Evolutionary conservation across 2,329 filamentous ascomycete species (phyloP), one percentile per base, ranked within the genome.

Genomic region (Aspergillus novofumigatus): DNA sequence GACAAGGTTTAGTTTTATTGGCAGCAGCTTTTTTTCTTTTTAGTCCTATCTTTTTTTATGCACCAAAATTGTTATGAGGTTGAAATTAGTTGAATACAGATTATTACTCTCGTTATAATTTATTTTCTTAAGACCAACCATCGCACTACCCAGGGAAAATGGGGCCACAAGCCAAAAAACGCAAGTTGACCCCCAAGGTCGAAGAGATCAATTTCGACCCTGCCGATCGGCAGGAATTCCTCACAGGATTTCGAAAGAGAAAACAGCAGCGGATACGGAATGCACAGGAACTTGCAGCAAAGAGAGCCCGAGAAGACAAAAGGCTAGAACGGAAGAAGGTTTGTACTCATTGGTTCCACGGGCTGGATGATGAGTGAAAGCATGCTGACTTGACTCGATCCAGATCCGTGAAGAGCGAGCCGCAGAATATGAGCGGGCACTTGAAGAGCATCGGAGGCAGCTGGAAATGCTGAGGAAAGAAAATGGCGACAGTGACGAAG

Each of bases 221-320:
- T 59, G 81, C 82, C 59, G 90, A 90, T 49, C 87, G 94, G 62
- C 80, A 89, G 62, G 92, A 97, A 69, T 99, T 90, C 71, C 81
- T 99, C 57, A 97, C 92, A 0, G 94, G 94, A 2, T 99, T 99
- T 77, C 92, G 93, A 80, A 99, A 97, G 81, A 88, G 94, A 74
- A 97, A 97, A 75, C 78, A 90, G 53, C 89, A 91, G 72, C 84
- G 94, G 41, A 86, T 87, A 64, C 95, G 96, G 78, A 81, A 87
- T 74, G 93, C 93, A 1, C 89, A 94, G 69, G 91, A 94, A 64
- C 81, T 89, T 65, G 90, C 91, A 3, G 86, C 85, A 49, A 88
- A 91, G 74, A 86, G 83, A 70, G 91, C 87, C 50, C 86, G 87
- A 51, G 84, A 92, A 68, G 92, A 96, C 72, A 90, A 83, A 70